Evolutionary conservation across 305 asterid species (phyloP).

Genomic region (Fraxinus nigra): DNA sequence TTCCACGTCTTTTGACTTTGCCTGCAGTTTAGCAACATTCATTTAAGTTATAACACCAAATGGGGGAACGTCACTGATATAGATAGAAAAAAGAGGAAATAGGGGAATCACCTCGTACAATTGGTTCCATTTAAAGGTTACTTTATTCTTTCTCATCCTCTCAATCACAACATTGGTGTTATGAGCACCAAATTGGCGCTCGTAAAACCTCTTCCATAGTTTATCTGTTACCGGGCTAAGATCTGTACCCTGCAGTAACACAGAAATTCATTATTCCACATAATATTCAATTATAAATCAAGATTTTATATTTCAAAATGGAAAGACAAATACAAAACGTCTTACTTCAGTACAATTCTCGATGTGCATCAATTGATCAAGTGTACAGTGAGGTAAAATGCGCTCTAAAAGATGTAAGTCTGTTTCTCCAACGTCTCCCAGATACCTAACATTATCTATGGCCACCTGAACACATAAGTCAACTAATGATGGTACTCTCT

Average conservation of each 20-base stretch:
- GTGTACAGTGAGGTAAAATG: constrained; percentile 67
- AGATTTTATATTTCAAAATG: constrained; percentile 3
- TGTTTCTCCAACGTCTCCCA: constrained; percentile 87
- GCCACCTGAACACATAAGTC: constrained; percentile 80
- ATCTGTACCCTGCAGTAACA: constrained; percentile 67
- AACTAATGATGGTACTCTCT: constrained; percentile 59
- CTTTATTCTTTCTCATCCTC: constrained; percentile 49
- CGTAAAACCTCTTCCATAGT: constrained; percentile 67
- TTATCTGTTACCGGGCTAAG: constrained; percentile 75
- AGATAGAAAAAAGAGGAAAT: constrained; percentile 14
- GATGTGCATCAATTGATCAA: constrained; percentile 65
- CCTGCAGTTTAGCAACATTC: constrained; percentile 44
- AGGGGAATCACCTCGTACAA: constrained; percentile 56
- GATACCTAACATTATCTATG: constrained; percentile 67
- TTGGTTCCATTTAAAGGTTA: constrained; percentile 57
- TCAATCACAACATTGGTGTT: constrained; percentile 41
- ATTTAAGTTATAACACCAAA: constrained; percentile 21
- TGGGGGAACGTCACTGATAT: not conserved
- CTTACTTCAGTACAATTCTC: constrained; percentile 60
- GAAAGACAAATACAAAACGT: not conserved
- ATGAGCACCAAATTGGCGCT: constrained; percentile 52
- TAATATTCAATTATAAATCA: constrained; percentile 2
- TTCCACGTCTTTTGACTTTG: constrained; percentile 55
- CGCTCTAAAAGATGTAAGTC: constrained; percentile 74
- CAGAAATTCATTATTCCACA: constrained; percentile 3